phyloP scores from a whole-genome alignment of 345 rosid species.

The Euclidium syriacum region DNA sequence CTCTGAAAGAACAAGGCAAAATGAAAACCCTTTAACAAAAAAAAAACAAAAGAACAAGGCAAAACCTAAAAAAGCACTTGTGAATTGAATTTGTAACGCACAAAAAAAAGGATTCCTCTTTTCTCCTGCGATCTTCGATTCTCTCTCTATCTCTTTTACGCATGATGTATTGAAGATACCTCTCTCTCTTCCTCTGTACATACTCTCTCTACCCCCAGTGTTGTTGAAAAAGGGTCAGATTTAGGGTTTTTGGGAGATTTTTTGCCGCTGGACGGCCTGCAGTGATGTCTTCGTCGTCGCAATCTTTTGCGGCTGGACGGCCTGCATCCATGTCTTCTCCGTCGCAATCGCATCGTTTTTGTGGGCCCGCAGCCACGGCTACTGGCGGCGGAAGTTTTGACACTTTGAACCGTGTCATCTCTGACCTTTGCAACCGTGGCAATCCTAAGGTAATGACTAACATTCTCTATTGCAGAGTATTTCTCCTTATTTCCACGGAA shows the following conservation, averaged over 20 bases:
- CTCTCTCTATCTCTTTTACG: conserved; percentile 17
- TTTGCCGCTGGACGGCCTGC: conserved; percentile 1
- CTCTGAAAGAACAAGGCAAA: conserved; percentile 13
- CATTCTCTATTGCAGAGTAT: not conserved
- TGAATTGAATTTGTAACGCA: not conserved
- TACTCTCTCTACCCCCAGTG: conserved; percentile 26
- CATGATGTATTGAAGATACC: conserved; percentile 18
- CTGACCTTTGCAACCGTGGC: conserved; percentile 78
- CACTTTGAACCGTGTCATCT: conserved; percentile 67
- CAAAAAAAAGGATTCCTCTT: not conserved
- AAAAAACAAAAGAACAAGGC: conserved; percentile 14
- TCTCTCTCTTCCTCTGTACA: conserved; percentile 25
- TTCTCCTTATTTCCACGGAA: not conserved
- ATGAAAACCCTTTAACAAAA: too few relatives aligned
- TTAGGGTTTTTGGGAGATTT: conserved; percentile 29
- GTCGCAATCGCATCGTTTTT: conserved; percentile 56
- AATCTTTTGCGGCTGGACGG: conserved; percentile 43
- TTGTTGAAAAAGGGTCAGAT: conserved; percentile 18
- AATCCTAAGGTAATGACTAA: conserved; percentile 54
- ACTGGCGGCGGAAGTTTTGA: conserved; percentile 69
- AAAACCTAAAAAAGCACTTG: conserved; percentile 6
- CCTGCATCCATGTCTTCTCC: conserved; percentile 44
- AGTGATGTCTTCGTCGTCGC: conserved; percentile 59
- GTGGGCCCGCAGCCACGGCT: conserved; percentile 39
- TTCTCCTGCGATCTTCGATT: conserved; percentile 23